Conservation (phyloP, 2,329 filamentous ascomycete genomes). For the Chalaropsis thielavioides region DNA sequence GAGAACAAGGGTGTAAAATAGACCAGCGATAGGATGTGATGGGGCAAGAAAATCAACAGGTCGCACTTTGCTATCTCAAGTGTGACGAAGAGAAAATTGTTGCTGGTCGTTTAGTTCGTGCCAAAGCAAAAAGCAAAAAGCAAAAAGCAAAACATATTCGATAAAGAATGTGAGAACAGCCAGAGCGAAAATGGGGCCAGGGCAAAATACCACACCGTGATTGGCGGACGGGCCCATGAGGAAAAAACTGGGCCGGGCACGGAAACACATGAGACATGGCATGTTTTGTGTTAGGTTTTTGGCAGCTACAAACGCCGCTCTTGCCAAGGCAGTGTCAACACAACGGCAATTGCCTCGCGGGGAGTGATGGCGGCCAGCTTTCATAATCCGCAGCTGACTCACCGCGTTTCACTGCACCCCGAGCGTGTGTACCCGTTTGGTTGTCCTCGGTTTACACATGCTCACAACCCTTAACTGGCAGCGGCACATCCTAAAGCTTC, state of each 20-base stretch:
- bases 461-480: no score
- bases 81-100: background rate
- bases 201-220: background rate
- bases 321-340: no score
- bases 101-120: no score
- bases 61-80: background rate
- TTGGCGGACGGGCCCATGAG: background rate
- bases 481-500: no score
- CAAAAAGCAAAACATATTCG: background rate
- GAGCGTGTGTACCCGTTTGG: no score
- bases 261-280: background rate
- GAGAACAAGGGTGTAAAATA: background rate
- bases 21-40: background rate
- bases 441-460: no score
- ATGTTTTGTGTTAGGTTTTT: background rate
- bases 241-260: background rate
- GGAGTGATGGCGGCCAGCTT: no score
- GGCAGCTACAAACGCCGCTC: background rate
- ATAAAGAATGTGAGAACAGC: background rate
- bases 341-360: no score
- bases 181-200: background rate
- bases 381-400: background rate
- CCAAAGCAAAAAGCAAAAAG: background rate
- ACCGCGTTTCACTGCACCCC: background rate
- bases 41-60: background rate